Percentiles rank a stretch among this genome's conserved stretches.
phyloP scores from a whole-genome alignment of 1,139 yeast genomes.

The Geotrichum bryndzae region DNA sequence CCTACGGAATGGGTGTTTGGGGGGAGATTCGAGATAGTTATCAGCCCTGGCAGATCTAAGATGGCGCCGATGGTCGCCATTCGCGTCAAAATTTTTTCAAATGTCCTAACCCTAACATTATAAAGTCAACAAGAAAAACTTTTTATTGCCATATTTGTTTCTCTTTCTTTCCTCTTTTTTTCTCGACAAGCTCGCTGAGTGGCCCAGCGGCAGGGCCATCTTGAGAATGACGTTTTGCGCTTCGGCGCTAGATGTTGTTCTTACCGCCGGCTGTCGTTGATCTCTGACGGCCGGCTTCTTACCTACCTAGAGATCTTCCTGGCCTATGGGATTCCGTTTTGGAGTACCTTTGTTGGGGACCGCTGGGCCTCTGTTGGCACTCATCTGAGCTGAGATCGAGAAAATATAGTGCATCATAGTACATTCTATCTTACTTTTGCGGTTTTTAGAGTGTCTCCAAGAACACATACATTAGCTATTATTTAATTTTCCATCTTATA shows the following conservation, averaged over 20 bases:
- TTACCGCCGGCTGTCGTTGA: slow-evolving; percentile 1
- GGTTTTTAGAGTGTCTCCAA: slow-evolving; percentile 30
- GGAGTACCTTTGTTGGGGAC: slow-evolving; percentile 14
- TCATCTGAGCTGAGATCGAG: slow-evolving; percentile 7
- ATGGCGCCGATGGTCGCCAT: not conserved
- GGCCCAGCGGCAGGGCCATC: slow-evolving; percentile 13
- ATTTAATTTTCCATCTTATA: not conserved
- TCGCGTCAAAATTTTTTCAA: not conserved
- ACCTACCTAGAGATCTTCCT: slow-evolving; percentile 18
- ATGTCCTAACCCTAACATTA: not conserved
- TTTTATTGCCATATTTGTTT: not conserved
- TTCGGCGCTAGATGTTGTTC: not conserved
- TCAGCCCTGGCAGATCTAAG: not conserved
- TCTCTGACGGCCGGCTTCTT: not conserved
- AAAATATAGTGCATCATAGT: slow-evolving; percentile 29
- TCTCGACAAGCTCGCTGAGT: slow-evolving; percentile 4
- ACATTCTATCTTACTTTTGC: slow-evolving; percentile 22
- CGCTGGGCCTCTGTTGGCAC: slow-evolving; percentile 1
- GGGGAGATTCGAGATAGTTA: not conserved
- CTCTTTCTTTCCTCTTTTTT: slow-evolving; percentile 5
- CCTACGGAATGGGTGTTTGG: not conserved
- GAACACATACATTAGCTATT: slow-evolving; percentile 27
- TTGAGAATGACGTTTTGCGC: not conserved
- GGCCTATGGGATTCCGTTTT: slow-evolving; percentile 22
- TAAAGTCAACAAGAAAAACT: not conserved